A percentile compares a stretch with the other conserved stretches of the same genome.
phyloP scores from a whole-genome alignment of 805 yeast species.

The Candida maesae region DNA sequence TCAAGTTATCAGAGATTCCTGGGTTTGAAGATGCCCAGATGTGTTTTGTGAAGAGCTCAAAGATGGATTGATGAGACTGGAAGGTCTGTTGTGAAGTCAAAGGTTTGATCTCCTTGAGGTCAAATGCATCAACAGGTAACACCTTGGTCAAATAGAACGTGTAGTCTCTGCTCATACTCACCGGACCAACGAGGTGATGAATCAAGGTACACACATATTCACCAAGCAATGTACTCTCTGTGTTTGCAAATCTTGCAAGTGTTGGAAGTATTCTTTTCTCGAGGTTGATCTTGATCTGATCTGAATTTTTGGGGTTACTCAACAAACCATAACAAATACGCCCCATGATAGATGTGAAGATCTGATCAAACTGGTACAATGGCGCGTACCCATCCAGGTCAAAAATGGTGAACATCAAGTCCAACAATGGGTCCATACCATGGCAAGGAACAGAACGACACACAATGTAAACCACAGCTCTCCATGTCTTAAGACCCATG shows the following conservation, averaged over 20 bases:
- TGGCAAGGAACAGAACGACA: constrained; percentile 1
- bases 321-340: constrained; percentile 10
- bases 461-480: constrained; percentile 12
- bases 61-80: constrained; percentile 1
- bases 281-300: neutral
- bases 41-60: neutral
- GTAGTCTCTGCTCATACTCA: neutral
- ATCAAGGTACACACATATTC: neutral
- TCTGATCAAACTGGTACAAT: neutral
- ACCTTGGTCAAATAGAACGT: constrained; percentile 3
- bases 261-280: constrained; percentile 3
- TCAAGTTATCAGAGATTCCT: neutral
- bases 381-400: neutral
- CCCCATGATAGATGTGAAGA: neutral
- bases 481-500: constrained; percentile 16
- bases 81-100: constrained; percentile 5
- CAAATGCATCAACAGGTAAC: constrained; percentile 13
- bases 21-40: constrained; percentile 4
- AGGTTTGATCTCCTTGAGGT: constrained; percentile 12
- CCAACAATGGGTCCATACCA: neutral
- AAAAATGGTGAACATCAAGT: constrained; percentile 11
- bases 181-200: constrained; percentile 4
- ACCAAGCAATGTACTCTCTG: neutral
- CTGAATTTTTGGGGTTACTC: constrained; percentile 6
- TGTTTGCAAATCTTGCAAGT: neutral